Evolutionary conservation across 805 yeast genomes (phyloP).

Genomic region (Suhomyces xylopsoci): DNA sequence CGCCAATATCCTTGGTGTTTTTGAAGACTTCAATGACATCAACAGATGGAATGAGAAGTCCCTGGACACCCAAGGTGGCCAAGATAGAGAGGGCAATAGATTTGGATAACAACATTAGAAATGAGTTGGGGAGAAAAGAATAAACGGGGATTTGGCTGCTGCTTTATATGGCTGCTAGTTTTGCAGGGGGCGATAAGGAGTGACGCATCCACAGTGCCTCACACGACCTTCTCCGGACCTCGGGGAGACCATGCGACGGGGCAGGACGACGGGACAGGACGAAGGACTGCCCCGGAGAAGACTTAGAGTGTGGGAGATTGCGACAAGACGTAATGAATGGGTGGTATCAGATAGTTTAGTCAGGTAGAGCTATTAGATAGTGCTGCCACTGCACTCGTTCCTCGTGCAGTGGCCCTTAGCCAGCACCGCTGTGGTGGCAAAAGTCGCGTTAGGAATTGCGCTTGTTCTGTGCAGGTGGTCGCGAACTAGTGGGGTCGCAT

Average conservation of each 20-base stretch:
- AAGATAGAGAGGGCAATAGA: constrained; percentile 43
- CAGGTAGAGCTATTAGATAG: too few relatives aligned
- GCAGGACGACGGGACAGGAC: too few relatives aligned
- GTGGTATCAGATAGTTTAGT: too few relatives aligned
- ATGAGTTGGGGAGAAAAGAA: not conserved
- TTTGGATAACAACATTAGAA: constrained; percentile 31
- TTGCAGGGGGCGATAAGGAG: constrained; percentile 4
- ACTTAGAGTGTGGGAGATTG: too few relatives aligned
- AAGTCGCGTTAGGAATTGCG: not conserved
- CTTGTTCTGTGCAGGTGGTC: not conserved
- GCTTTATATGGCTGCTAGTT: constrained; percentile 1
- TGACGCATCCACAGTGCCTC: constrained; percentile 4
- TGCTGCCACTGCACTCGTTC: too few relatives aligned
- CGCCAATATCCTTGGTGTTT: constrained; percentile 2
- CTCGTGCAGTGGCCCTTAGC: not conserved
- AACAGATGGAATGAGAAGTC: constrained; percentile 23
- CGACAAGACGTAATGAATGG: too few relatives aligned
- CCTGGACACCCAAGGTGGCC: constrained; percentile 40
- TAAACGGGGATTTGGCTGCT: not conserved
- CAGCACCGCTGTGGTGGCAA: not conserved
- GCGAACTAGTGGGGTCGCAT: not conserved
- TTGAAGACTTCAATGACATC: constrained; percentile 25
- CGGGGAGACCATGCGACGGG: too few relatives aligned
- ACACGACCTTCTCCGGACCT: not conserved
- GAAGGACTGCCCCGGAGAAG: too few relatives aligned